These are phyloP conservation scores for Kokia cookei DNA, from an alignment of 441 rosid genomes.

Conservation along the genomic window DNA sequence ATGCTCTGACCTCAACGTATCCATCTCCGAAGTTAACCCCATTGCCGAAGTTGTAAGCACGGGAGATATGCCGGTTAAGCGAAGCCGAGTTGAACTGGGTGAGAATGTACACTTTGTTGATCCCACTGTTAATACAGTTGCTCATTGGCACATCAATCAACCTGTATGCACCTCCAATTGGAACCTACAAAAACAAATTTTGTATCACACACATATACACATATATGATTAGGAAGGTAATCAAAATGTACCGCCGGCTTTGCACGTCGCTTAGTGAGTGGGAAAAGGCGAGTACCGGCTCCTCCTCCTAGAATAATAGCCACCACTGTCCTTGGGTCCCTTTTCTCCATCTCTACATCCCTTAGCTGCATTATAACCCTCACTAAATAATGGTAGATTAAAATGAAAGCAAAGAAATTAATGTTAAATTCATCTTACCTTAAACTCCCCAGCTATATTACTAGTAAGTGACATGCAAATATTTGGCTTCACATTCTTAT, in stretches of 20 bases:
- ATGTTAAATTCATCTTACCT: conserved; percentile 17
- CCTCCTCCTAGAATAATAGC: conserved; percentile 94
- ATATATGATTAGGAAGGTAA: background rate
- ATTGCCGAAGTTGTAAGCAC: conserved; percentile 70
- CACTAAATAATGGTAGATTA: background rate
- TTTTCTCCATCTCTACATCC: conserved; percentile 61
- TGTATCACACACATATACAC: background rate
- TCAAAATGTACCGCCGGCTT: conserved; percentile 76
- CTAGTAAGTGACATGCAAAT: conserved; percentile 40
- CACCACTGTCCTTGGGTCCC: conserved; percentile 67
- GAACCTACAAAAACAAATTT: conserved; percentile 42
- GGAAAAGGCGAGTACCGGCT: conserved; percentile 91
- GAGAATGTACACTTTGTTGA: conserved; percentile 89
- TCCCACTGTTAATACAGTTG: conserved; percentile 90
- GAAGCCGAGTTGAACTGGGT: conserved; percentile 89
- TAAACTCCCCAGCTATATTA: conserved; percentile 27
- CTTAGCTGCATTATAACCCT: conserved; percentile 40
- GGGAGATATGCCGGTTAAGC: conserved; percentile 74
- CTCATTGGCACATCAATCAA: conserved; percentile 98
- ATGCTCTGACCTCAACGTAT: conserved; percentile 29
- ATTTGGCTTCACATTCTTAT: conserved; percentile 12
- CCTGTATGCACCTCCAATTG: conserved; percentile 92
- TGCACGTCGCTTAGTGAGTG: conserved; percentile 95
- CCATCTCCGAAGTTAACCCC: conserved; percentile 82
- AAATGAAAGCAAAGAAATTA: no score